Evolutionary conservation across 2,329 filamentous ascomycete genomes (phyloP), one percentile per base, ranked within the genome.

Genomic region (Cladosporium sp.): DNA sequence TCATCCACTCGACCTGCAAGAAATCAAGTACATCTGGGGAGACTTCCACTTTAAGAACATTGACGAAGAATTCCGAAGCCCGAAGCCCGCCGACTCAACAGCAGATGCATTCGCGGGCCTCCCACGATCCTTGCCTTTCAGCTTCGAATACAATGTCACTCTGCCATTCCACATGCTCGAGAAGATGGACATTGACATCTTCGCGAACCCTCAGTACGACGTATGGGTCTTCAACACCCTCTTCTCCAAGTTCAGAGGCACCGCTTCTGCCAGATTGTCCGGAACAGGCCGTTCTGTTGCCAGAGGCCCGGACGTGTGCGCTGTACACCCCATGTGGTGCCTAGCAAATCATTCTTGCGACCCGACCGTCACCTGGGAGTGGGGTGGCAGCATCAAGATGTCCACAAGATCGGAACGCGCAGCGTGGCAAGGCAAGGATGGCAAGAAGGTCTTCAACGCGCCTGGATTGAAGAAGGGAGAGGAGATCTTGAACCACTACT

Each of bases 271-370:
- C 5, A 86, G 91, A 46, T 89, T 95, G 70, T 92, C 87, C 67
- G 76, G 76, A 5, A 66, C 71, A 4, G 74, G 72, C 16, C 74
- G 82, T 58, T 76, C 80, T 5, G 85, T 84, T 0, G 91, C 94
- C 68, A 91, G 93, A 3, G 87, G 91, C 11, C 94, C 95, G 0
- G 95, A 98, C 73, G 90, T 97, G 5, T 92, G 92, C 30, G 94
- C 94, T 30, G 93, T 98, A 30, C 93, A 98, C 79, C 93, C 94
- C 1, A 88, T 96, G 71, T 99, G 95, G 93, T 98, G 93, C 78
- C 83, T 98, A 32, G 93, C 94, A 30, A 99, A 99, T 74, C 95
- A 99, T 76, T 92, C 93, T 76, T 99, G 95, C 79, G 89, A 97
- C 75, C 95, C 95, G 10, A 97, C 97, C 76, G 93, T 98, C 46